These are phyloP conservation scores for Magnolia sinica DNA, from an alignment of 164 flowering plant species.

Conservation along the genomic window DNA sequence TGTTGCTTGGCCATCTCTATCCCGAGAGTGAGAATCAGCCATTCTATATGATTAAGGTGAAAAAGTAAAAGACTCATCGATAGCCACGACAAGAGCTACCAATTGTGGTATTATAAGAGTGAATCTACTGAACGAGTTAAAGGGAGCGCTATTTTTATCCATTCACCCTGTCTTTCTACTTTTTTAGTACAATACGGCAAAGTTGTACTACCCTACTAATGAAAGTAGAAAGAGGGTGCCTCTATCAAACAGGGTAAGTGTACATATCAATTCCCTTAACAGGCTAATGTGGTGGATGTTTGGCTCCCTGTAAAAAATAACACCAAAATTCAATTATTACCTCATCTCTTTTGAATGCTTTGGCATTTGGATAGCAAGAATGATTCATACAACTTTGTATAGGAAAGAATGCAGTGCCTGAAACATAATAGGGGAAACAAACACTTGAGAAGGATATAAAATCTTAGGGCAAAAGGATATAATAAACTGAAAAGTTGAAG, in stretches of 20 bases:
- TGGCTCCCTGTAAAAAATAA: neutral
- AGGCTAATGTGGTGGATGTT: neutral
- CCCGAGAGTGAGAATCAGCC: conserved; percentile 40
- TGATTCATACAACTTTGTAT: conserved; percentile 97
- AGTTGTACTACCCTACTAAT: too few species aligned
- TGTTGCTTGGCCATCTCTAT: conserved; percentile 90
- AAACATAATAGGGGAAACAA: conserved; percentile 8
- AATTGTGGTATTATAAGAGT: too few species aligned
- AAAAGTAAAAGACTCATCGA: too few species aligned
- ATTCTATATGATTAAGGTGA: neutral
- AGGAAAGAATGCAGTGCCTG: conserved; percentile 93
- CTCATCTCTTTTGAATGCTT: conserved; percentile 96
- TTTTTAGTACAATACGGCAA: too few species aligned
- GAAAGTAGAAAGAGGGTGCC: too few species aligned
- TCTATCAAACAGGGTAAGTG: too few species aligned
- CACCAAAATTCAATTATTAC: conserved; percentile 30
- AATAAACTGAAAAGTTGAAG: neutral
- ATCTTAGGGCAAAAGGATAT: neutral
- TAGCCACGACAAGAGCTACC: too few species aligned
- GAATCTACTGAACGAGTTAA: too few species aligned
- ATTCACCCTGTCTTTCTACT: too few species aligned
- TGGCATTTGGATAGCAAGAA: conserved; percentile 90
- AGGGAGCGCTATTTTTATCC: too few species aligned
- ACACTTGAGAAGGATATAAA: neutral
- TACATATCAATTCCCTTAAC: too few species aligned